phyloP scores from a whole-genome alignment of 768 basidiomycete species.

The Crepidotus variabilis region DNA sequence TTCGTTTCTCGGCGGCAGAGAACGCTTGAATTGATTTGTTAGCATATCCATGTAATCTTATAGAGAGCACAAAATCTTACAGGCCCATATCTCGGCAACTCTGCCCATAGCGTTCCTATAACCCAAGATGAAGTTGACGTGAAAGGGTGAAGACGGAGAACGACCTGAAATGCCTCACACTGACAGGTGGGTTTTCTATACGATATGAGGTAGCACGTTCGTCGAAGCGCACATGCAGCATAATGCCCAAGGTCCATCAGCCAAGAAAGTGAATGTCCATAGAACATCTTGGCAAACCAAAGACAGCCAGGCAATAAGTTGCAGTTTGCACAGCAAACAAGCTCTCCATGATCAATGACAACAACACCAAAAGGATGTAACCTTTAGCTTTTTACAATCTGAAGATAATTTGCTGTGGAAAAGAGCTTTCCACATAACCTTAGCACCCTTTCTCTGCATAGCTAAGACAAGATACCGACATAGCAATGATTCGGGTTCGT shows the following conservation, averaged over 20 bases:
- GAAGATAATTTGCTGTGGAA: no score
- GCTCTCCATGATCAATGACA: no score
- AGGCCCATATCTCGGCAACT: background rate
- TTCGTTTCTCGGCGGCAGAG: slow-evolving; percentile 22
- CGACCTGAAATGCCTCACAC: background rate
- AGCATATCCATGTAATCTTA: no score
- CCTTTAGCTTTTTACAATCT: no score
- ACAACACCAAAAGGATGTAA: no score
- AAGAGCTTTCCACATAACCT: no score
- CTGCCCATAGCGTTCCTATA: background rate
- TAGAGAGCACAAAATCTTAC: no score
- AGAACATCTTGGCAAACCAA: background rate
- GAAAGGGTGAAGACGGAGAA: background rate
- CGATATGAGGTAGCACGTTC: background rate
- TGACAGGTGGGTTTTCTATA: background rate
- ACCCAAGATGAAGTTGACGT: background rate
- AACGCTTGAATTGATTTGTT: slow-evolving; percentile 15
- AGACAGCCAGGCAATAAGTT: no score
- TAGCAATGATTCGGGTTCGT: no score
- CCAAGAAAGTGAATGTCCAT: background rate
- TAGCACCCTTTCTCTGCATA: no score
- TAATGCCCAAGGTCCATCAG: background rate
- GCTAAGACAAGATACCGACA: no score
- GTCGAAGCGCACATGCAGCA: background rate
- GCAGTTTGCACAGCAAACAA: no score